Evolutionary conservation across 331 rosid species (phyloP).

Genomic region (Stylosanthes scabra): DNA sequence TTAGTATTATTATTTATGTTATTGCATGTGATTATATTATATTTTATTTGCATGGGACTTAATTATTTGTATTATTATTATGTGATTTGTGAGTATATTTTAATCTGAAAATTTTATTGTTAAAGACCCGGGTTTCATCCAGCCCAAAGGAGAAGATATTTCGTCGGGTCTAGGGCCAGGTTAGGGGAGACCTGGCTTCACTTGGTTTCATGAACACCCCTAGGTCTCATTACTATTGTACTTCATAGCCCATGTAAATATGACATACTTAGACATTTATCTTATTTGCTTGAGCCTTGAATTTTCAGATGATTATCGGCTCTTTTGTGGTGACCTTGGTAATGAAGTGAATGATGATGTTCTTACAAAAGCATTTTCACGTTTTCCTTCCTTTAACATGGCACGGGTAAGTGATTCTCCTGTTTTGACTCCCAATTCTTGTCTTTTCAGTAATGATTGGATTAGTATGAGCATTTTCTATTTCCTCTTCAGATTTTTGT

Average conservation of each 20-base stretch:
- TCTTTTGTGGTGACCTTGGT: slow-evolving; percentile 97
- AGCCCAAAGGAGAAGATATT: too few species aligned
- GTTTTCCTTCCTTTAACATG: slow-evolving; percentile 92
- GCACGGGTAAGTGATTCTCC: slow-evolving; percentile 71
- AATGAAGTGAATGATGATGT: slow-evolving; percentile 98
- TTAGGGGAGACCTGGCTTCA: too few species aligned
- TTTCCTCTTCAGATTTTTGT: slow-evolving; percentile 68
- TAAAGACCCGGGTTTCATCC: too few species aligned
- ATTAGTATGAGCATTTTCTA: slow-evolving; percentile 53
- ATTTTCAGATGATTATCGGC: slow-evolving; percentile 82
- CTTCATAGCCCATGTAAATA: background rate
- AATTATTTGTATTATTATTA: too few species aligned
- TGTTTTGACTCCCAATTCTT: slow-evolving; percentile 12
- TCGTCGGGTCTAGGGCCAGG: too few species aligned
- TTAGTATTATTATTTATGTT: too few species aligned
- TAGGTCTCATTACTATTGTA: background rate
- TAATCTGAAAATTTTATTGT: too few species aligned
- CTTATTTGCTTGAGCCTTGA: slow-evolving; percentile 27
- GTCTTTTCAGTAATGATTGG: slow-evolving; percentile 29
- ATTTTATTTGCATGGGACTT: too few species aligned
- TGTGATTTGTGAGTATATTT: too few species aligned
- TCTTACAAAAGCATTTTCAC: slow-evolving; percentile 91
- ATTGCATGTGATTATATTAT: too few species aligned
- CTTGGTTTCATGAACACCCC: background rate
- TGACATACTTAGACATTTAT: background rate